Conservation (phyloP, 208 protist species). For the Trypanosoma conorhini region DNA sequence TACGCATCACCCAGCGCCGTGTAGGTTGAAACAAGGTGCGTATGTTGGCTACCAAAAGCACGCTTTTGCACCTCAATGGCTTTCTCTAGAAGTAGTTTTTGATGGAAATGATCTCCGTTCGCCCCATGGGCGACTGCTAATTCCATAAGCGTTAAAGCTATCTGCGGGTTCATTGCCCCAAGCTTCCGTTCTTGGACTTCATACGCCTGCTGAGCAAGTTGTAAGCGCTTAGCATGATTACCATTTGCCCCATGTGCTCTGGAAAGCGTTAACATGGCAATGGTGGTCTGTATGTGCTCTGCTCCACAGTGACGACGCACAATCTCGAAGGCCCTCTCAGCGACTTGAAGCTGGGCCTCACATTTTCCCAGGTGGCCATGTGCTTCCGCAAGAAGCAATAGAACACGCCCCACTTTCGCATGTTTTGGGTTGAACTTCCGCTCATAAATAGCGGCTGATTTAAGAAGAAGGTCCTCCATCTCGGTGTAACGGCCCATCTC, state of each 20-base stretch:
- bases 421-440: conserved; percentile 65
- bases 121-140: conserved; percentile 65
- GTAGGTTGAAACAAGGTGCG: conserved; percentile 72
- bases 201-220: conserved; percentile 57
- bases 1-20: conserved; percentile 70
- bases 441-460: conserved; percentile 70
- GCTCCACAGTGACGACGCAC: conserved; percentile 74
- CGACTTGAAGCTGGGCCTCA: conserved; percentile 52
- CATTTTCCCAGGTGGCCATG: conserved; percentile 71
- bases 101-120: conserved; percentile 67
- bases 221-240: conserved; percentile 52
- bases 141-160: conserved; percentile 72
- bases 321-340: conserved; percentile 70
- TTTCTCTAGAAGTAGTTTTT: conserved; percentile 71
- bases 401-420: conserved; percentile 78
- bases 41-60: conserved; percentile 79
- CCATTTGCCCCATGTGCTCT: conserved; percentile 66
- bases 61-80: conserved; percentile 78
- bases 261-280: conserved; percentile 70
- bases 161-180: conserved; percentile 73
- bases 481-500: conserved; percentile 75
- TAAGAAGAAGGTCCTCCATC: conserved; percentile 67
- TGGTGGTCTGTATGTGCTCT: conserved; percentile 76
- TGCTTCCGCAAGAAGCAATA: conserved; percentile 73
- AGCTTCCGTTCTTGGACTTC: conserved; percentile 78